Evolutionary conservation across 164 flowering plant genomes (phyloP).

Genomic region (Amborella trichopoda): DNA sequence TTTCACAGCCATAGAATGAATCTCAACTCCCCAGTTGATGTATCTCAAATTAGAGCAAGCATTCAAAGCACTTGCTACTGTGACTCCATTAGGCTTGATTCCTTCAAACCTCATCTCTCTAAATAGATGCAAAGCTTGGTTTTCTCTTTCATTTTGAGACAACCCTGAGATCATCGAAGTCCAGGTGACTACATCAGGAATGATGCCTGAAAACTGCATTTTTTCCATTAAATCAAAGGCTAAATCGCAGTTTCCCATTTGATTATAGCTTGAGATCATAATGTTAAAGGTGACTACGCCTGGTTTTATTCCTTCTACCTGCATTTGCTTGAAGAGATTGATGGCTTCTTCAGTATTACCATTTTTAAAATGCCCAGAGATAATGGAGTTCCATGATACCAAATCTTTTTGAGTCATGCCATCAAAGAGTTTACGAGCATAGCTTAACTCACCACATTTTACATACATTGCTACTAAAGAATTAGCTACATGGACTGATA

Average conservation of each 20-base stretch:
- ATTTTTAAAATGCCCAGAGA: conserved; percentile 14
- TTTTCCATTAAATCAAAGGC: conserved; percentile 20
- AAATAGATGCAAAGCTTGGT: conserved; percentile 18
- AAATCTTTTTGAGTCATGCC: conserved; percentile 12
- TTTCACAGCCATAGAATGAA: conserved; percentile 17
- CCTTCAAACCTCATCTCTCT: conserved; percentile 14
- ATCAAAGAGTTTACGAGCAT: conserved; percentile 11
- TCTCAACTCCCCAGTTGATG: conserved; percentile 13
- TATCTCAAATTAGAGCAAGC: conserved; percentile 17
- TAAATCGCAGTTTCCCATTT: conserved; percentile 15
- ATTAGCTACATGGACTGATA: conserved; percentile 10
- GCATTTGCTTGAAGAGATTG: conserved; percentile 13
- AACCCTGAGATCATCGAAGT: conserved; percentile 22
- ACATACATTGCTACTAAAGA: conserved; percentile 19
- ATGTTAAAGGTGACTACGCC: conserved; percentile 20
- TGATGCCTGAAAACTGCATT: conserved; percentile 12
- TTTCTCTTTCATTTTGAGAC: conserved; percentile 14
- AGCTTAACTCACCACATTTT: conserved; percentile 12
- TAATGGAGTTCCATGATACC: conserved; percentile 22
- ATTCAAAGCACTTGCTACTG: conserved; percentile 18
- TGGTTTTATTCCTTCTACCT: conserved; percentile 15
- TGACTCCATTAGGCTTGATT: conserved; percentile 19
- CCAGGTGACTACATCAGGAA: conserved; percentile 24
- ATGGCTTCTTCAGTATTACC: conserved; percentile 12
- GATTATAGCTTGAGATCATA: conserved; percentile 17